Evolutionary conservation across 768 basidiomycete species (phyloP).

Genomic region (Pisolithus orientalis): DNA sequence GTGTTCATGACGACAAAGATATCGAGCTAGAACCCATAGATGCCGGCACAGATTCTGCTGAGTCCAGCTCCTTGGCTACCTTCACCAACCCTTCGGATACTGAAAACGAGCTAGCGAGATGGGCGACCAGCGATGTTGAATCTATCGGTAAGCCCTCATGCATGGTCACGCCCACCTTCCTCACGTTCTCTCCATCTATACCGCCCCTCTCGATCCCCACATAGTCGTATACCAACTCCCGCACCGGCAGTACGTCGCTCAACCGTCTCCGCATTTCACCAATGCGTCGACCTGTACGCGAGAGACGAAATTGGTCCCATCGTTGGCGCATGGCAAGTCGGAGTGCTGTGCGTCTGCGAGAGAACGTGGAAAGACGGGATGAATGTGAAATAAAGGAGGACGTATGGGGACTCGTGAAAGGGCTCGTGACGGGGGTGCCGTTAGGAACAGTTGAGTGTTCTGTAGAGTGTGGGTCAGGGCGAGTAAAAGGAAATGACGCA

Average conservation of each 20-base stretch:
- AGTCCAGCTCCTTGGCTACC: no score
- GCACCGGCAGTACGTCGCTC: constrained; percentile 20
- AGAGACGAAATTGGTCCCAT: constrained; percentile 23
- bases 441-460: constrained; percentile 8
- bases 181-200: no score
- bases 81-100: no score
- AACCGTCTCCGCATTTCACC: constrained; percentile 25
- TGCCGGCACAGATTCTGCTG: no score
- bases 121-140: no score
- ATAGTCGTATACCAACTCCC: constrained; percentile 26
- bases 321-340: constrained; percentile 21
- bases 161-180: no score
- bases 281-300: constrained; percentile 22
- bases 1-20: no score
- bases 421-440: neutral
- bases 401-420: neutral
- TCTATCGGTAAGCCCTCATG: no score
- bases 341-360: constrained; percentile 22
- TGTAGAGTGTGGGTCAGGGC: neutral
- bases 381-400: constrained; percentile 1
- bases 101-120: no score
- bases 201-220: constrained; percentile 12
- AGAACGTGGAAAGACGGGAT: constrained; percentile 16
- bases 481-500: no score
- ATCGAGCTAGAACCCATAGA: no score